Base-by-base conservation (phyloP, 1,284 basidiomycete genomes). In the Schizopora paradoxa region DNA sequence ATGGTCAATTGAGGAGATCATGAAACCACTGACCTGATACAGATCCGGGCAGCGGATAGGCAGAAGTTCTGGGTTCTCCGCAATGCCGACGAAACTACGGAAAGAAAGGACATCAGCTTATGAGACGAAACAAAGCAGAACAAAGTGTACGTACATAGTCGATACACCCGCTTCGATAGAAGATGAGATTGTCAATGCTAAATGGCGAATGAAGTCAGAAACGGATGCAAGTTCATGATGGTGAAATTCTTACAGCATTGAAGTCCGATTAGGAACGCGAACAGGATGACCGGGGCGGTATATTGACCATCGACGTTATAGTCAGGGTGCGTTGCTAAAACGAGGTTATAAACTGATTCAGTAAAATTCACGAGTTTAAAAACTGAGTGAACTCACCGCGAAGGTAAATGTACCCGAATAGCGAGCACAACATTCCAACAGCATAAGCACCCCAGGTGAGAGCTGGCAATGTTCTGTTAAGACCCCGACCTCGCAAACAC, bases 371-470 rank as follows among this genome's bases (percentile, higher is more conserved):
- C 13, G n/a, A 23, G 27, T 37, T 25, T 5, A 18, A 28, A 44
- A 35, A 43, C 7, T 27, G 31, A 1, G 16, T 19, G 7, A 25
- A 70, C 81, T 57, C 57, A 86, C 84, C 74, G 51, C 78, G 74
- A 40, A 92, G 66, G 64, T 93, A 95, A 16, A 93, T 66, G 62
- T 86, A 95, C 0, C 76, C 80, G 56, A 93, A 91, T 13, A 93
- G 67, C 1, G 82, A 85, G 47, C 76, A 88, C 11, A 89, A 62
- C 49, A 91, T 66, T 8, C 88, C 91, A 48, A 91, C 80, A 41
- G 74, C 70, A 62, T 91, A 93, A 3, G 79, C 81, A 19, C 88
- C 87, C 80, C 80, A 86, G 0, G 74, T 82, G 53, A 84, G 61
- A 2, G 81, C 80, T 82, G 41, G 31, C 38, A 40, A 13, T 29